Base-by-base conservation (phyloP, 352 stramenopile species). In the Phytophthora constricta region DNA sequence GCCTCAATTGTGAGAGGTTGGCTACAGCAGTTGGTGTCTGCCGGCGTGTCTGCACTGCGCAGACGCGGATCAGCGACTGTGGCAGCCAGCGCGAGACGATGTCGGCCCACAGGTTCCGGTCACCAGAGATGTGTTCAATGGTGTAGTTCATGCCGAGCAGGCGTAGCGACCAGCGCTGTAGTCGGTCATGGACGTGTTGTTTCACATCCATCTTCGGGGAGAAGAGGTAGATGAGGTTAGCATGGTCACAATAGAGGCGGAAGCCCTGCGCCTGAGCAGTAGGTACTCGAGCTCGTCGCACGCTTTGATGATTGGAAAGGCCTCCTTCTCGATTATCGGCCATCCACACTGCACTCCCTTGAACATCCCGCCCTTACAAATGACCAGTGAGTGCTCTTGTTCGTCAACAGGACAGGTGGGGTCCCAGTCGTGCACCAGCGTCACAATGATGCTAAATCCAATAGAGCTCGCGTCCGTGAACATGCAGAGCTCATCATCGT, bases 221-320 rank as follows among this genome's bases (percentile, higher is more conserved):
- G 42, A 76, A 75, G 0, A 76, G 20, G 25, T 70, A 47, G 16
- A 75, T 75, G 0, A 76, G 42, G 17, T 72, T 74, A 0, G 27
- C 48, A 25, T 72, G 68, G 19, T 77, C 68, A 8, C 60, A 76
- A 25, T 49, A 77, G 0, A 80, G 20, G 1, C 42, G 41, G 34
- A 75, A 76, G 25, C 43, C 56, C 2, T 67, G 42, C 3, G 42
- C 23, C 2, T 46, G 54, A 70, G 28, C 4, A 78, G 34, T 11
- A 74, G 10, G 14, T 63, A 52, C 14, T 68, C 8, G 3, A 64
- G 34, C 14, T 72, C 60, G 1, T 47, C n/a, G 5, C 45, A 58
- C 3, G 50, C 67, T 22, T 31, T 43, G 28, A 71, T 52, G n/a
- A 70, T 70, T 0, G 58, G 58, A 49, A 57, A 67, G 1, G 49